Evolutionary conservation across 2,329 filamentous ascomycete species (phyloP), one percentile per base, ranked within the genome.

Genomic region (Colletotrichum cereale): DNA sequence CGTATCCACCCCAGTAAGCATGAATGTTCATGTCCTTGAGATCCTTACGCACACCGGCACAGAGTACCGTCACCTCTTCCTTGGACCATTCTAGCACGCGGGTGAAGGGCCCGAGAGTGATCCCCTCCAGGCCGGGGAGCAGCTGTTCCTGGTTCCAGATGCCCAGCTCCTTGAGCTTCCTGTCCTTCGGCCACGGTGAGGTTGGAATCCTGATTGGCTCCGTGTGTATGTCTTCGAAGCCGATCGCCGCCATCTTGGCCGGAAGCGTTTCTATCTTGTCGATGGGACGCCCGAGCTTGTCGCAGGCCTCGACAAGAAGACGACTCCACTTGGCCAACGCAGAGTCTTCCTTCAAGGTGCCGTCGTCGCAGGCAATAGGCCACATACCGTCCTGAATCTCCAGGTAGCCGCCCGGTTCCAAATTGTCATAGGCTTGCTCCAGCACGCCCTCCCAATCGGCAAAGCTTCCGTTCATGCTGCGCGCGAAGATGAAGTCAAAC

Each of bases 401-500:
- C 21, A 69, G 58, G 44, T 69, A 69, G 1, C 69, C 65, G 14
- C 69, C 69, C 3, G 69, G 69, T 21, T 68, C 60, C n/a, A 69
- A 31, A 16, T 64, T 55, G 21, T 64, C 42, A 34, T 48, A 69
- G 11, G 76, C 73, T 29, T 75, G 72, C 2, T 67, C 62, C 12
- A 76, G 73, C 60, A 76, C 71, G 0, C 42, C 58, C 1, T 73
- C 57, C 75, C 76, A 78, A 48, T 77, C 72, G 5, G 61, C 14
- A 53, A 82, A 77, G 38, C 74, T 74, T 12, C 76, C 78, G 8
- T 74, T 76, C 75, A 83, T 77, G 63, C 78, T 78, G 36, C 81
- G 77, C n/a, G 71, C 72, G 63, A 80, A 77, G 61, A 83, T 79
- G 62, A 79, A 82, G 67, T 84, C 82, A 44, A 82, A 74, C 0